Evolutionary conservation across 768 basidiomycete species (phyloP).

Genomic region (Lyophyllum decastes): DNA sequence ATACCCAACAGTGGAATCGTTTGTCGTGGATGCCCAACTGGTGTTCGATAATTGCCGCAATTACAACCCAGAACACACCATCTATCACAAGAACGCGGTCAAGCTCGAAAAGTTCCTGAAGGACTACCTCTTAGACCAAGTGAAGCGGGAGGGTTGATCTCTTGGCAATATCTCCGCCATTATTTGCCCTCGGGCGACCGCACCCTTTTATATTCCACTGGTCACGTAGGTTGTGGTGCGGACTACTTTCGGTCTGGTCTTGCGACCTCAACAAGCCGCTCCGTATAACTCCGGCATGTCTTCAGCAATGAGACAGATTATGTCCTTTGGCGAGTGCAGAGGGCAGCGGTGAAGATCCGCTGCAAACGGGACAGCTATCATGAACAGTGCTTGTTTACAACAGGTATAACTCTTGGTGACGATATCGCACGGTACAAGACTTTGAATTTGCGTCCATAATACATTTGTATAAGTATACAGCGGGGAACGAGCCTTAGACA

Average conservation of each 20-base stretch:
- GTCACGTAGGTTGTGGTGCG: background rate
- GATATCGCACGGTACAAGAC: background rate
- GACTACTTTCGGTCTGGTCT: background rate
- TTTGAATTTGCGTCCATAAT: background rate
- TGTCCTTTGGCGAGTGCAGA: no score
- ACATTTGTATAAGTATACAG: background rate
- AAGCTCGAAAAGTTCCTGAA: constrained; percentile 80
- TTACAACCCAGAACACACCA: constrained; percentile 82
- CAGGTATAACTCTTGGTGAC: background rate
- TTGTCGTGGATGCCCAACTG: constrained; percentile 78
- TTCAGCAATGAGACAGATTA: background rate
- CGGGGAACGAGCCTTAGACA: background rate
- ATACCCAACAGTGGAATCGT: constrained; percentile 73
- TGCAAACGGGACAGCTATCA: no score
- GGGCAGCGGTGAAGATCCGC: no score
- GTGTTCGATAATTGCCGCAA: constrained; percentile 87
- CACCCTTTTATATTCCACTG: background rate
- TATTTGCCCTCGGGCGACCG: background rate
- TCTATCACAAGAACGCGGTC: constrained; percentile 84
- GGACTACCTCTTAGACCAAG: constrained; percentile 42
- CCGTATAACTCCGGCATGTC: background rate
- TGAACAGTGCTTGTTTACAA: background rate
- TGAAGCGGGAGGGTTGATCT: constrained; percentile 27
- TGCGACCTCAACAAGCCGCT: background rate
- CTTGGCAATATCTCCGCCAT: background rate